Evolutionary conservation across 768 basidiomycete genomes (phyloP).

Genomic region (Strobilomyces dryophilus): DNA sequence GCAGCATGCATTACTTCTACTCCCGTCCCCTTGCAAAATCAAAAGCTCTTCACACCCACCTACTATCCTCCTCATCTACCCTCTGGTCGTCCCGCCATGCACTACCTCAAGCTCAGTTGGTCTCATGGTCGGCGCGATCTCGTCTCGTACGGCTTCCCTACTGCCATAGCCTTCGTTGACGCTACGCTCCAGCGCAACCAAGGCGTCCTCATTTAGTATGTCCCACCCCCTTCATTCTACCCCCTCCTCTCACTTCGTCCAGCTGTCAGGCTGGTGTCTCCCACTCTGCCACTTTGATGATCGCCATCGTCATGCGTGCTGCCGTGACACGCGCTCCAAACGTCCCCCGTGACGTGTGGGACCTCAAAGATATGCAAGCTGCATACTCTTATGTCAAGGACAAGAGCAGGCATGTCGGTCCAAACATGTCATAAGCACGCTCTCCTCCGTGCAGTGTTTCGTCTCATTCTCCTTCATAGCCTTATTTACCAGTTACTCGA

Average conservation of each 20-base stretch:
- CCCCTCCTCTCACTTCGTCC: constrained; percentile 13
- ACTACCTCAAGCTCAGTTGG: constrained; percentile 89
- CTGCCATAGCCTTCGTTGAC: constrained; percentile 80
- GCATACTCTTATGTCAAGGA: constrained; percentile 88
- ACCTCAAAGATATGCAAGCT: constrained; percentile 82
- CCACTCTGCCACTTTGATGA: constrained; percentile 83
- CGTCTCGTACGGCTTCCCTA: constrained; percentile 71
- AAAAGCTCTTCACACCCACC: no score
- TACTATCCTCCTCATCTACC: constrained; percentile 65
- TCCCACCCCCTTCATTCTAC: constrained; percentile 24
- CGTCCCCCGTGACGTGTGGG: constrained; percentile 73
- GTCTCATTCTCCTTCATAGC: constrained; percentile 38
- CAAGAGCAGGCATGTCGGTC: constrained; percentile 83
- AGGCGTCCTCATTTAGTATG: constrained; percentile 82
- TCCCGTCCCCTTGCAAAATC: constrained; percentile 39
- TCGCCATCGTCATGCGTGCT: constrained; percentile 93
- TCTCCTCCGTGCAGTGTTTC: constrained; percentile 20
- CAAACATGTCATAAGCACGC: constrained; percentile 86
- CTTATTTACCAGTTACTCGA: constrained; percentile 93
- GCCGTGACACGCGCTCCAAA: constrained; percentile 62
- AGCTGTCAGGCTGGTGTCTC: constrained; percentile 95
- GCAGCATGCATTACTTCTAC: no score
- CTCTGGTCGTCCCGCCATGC: constrained; percentile 71
- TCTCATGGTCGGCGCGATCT: constrained; percentile 93
- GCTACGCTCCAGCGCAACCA: constrained; percentile 70